Evolutionary conservation across 441 rosid genomes (phyloP).

Genomic region (Corymbia calophylla): DNA sequence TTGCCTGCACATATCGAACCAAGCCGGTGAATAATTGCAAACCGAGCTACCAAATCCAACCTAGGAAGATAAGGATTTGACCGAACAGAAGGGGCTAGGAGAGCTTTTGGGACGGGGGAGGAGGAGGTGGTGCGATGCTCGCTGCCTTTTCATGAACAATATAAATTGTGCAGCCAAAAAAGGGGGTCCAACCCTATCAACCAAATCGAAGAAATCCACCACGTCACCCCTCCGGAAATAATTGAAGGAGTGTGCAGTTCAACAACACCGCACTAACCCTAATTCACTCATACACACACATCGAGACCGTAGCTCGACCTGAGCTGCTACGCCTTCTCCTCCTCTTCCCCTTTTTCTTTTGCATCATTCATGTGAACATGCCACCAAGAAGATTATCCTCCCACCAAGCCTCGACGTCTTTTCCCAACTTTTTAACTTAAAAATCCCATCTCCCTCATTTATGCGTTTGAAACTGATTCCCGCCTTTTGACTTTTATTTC

Average conservation of each 20-base stretch:
- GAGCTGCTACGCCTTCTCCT: too few species aligned
- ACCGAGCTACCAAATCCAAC: neutral
- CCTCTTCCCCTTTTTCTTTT: too few species aligned
- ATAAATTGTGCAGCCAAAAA: neutral
- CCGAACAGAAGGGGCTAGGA: neutral
- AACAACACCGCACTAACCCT: constrained; percentile 7
- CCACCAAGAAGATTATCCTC: constrained; percentile 13
- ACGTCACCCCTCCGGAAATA: constrained; percentile 8
- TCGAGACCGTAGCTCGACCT: neutral
- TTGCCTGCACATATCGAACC: neutral
- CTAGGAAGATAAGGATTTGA: neutral
- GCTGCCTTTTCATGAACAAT: neutral
- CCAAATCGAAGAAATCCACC: constrained; percentile 17
- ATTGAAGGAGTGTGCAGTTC: constrained; percentile 10
- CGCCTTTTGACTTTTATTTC: neutral
- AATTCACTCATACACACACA: neutral
- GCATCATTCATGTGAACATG: constrained; percentile 16
- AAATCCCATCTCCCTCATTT: neutral
- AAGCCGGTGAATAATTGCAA: neutral
- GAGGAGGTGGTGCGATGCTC: constrained; percentile 2
- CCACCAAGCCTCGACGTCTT: neutral
- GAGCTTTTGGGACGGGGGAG: neutral
- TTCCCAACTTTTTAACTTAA: neutral
- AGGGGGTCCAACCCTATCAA: constrained; percentile 1
- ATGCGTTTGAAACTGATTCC: neutral